A percentile compares a stretch with the other conserved stretches of the same genome.
Evolutionary conservation across 768 basidiomycete genomes (phyloP).

Genomic region (Boletus huronensis): DNA sequence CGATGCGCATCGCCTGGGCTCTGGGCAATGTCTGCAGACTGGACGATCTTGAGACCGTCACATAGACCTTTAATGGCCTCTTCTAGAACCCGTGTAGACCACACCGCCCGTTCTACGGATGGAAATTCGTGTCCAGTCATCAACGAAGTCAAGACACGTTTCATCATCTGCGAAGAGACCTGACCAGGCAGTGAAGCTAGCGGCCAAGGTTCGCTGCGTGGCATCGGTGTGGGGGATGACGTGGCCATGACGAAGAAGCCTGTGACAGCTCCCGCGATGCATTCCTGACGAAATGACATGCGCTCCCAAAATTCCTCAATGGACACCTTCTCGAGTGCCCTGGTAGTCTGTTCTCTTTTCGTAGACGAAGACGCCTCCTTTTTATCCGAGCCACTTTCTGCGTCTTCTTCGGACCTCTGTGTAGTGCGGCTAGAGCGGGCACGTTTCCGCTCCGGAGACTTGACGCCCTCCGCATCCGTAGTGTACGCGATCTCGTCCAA

Average conservation of each 20-base stretch:
- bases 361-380: slow-evolving; percentile 21
- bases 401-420: slow-evolving; percentile 19
- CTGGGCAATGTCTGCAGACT: slow-evolving; percentile 11
- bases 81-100: slow-evolving; percentile 71
- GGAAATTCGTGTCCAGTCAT: slow-evolving; percentile 78
- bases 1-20: slow-evolving; percentile 28
- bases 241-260: slow-evolving; percentile 83
- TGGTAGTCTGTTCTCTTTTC: slow-evolving; percentile 40
- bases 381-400: slow-evolving; percentile 27
- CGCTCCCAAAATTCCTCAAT: slow-evolving; percentile 94
- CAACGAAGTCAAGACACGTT: slow-evolving; percentile 66
- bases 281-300: slow-evolving; percentile 96
- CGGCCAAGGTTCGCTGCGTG: slow-evolving; percentile 34
- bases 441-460: slow-evolving; percentile 62
- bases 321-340: slow-evolving; percentile 56
- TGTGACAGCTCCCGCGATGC: slow-evolving; percentile 83
- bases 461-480: slow-evolving; percentile 53
- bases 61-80: slow-evolving; percentile 66
- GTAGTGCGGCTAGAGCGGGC: slow-evolving; percentile 31
- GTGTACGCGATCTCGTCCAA: slow-evolving; percentile 85
- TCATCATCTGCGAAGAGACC: slow-evolving; percentile 62
- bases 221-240: slow-evolving; percentile 28
- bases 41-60: slow-evolving; percentile 49
- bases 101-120: slow-evolving; percentile 55
- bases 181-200: slow-evolving; percentile 55